Base-by-base conservation (phyloP, 169 alveolate species). In the Cryptosporidium canis region DNA sequence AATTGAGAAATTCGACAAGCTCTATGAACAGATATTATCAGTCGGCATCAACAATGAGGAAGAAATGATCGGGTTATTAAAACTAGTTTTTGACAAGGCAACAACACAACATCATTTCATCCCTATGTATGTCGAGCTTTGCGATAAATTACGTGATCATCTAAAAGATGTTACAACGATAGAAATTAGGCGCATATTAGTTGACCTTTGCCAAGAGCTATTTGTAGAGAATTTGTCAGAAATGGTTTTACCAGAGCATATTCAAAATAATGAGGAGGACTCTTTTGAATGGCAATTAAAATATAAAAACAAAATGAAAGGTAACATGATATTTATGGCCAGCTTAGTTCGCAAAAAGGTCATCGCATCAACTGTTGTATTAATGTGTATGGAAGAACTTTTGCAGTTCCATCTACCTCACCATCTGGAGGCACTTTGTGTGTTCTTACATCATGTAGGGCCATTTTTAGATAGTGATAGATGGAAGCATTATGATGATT, bases 51-150 rank as follows among this genome's bases (percentile, higher is more conserved):
- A 72, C 27, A 83, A 61, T 64, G 93, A 67, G 29, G 90, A 66
- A 47, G 92, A 92, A 37, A 87, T 87, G 56, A 83, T 87, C 31
- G 92, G 90, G 41, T 66, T 92, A 31, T 68, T 91, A 83, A 63
- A 67, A 48, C 85, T 91, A 82, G 90, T 92, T 27, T 94, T 94
- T 70, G 96, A 91, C 35, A 94, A 94, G 53, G 96, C 96, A 18
- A 93, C 94, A 35, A 94, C 96, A 0, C 96, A 94, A 63, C 96
- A 94, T 85, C 96, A 94, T 82, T 94, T 94, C 67, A 93, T 94
- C 0, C 95, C 95, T 29, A 94, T 94, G 96, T 94, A 94, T 85
- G 96, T 93, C 24, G 95, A 94, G 66, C 85, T 94, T 21, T 94
- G 96, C 68, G 94, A 93, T 37, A 94, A 94, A 55, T 83, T 94